Base-by-base conservation (phyloP, 2,329 filamentous ascomycete species). In the Sporothrix inflata region DNA sequence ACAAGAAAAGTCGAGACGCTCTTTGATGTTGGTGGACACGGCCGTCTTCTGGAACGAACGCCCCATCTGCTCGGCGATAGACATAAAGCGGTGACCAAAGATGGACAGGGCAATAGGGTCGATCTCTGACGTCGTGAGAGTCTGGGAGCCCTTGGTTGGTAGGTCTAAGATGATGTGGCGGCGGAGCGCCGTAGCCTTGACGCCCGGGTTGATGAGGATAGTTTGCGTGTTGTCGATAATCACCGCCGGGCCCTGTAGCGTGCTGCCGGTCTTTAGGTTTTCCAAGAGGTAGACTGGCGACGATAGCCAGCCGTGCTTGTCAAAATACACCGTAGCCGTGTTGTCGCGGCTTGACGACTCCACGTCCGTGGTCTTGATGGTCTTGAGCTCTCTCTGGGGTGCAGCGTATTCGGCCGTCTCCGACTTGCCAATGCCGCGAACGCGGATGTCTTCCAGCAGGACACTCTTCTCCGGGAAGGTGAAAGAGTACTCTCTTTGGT, bases 401-500 rank as follows among this genome's bases (percentile, higher is more conserved):
- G 96, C 60, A 19, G 60, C 60, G 24, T 63, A 63, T 38, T 63
- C 60, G 11, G 60, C 60, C 3, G 60, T 57, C 19, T 49, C 70
- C 5, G 61, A 65, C 7, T 53, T 97, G 68, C 94, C 94, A 74
- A 97, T 97, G 9, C 94, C 94, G 71, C 94, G 87, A 2, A 94
- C 92, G 51, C 94, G 90, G 3, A 97, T 92, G 79, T 98, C 94
- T 74, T 97, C 94, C 7, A 97, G 87, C 57, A 97, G 94, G 70
- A 97, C 92, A 75, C 97, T 92, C 70, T 94, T 86, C 72, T 96
- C 92, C 1, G 97, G 84, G 0, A 98, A 84, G 0, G 92, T 96
- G 78, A 98, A 98, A 0, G 94, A 94, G 78, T 97, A 98, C 78
- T 98, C 94, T 78, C 95, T 94, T 69, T 93, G 90, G 78, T 98